Base-by-base conservation (phyloP, 352 stramenopile genomes). In the Pythium volutum region DNA sequence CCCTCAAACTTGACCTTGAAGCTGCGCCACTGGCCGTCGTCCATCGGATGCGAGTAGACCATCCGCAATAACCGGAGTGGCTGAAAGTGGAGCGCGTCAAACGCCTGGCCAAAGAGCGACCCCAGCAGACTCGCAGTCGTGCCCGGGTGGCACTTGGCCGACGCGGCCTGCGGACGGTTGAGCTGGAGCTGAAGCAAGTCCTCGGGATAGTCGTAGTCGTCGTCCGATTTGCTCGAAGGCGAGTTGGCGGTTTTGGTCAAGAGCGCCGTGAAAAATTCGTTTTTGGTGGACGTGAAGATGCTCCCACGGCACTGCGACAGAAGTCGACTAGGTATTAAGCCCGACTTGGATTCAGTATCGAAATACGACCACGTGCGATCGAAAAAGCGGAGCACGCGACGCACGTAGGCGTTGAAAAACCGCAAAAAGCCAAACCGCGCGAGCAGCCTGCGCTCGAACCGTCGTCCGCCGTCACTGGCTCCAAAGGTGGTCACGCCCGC, bases 1-100 rank as follows among this genome's bases (percentile, higher is more conserved):
- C 93, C 94, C 64, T 97, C 89, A 51, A 98, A 98, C 62, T 97
- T 96, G 18, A 98, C 89, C 51, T 97, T 97, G 75, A 98, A 98
- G 23, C 71, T 88, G 16, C 90, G 76, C n/a, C 88, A 56, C 53
- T 97, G 90, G 0, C 87, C 87, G 51, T 97, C 89, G 66, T 97
- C 90, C 90, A 97, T 97, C 6, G 89, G 90, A 51, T 97, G 90
- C 1, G 84, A 93, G 62, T 97, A 97, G 3, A 89, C 82, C 77
- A 97, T 97, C 0, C 90, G 87, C 43, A 95, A 58, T 4, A 71
- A 79, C 15, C 75, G 70, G 0, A 91, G 53, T 8, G 84, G 79
- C 23, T 96, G 34, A 53, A 95, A 97, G 52, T 97, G 87, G 1
- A 97, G 69, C 55, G 88, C 81, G 47, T 95, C 81, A 49, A 95